A percentile compares a stretch with the other conserved stretches of the same genome.
Evolutionary conservation across 257 asterid species (phyloP).

Genomic region (Solanum medicagineum): DNA sequence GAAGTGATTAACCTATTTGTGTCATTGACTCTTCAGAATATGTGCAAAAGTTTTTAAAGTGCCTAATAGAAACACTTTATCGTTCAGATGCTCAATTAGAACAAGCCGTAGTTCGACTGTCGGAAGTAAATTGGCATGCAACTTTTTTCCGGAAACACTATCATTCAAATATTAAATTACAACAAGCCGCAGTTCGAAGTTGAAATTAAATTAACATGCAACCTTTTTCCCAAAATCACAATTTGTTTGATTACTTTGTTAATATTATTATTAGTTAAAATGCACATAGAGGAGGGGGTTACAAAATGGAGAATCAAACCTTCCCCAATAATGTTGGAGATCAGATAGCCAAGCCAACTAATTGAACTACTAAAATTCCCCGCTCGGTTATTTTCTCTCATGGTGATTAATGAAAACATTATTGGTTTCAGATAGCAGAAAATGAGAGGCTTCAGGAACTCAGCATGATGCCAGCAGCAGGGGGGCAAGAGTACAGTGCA

Average conservation of each 20-base stretch:
- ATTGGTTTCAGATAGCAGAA: slow-evolving; percentile 50
- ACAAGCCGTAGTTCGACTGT: background rate
- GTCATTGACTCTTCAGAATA: background rate
- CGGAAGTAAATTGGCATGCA: background rate
- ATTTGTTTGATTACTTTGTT: too few relatives aligned
- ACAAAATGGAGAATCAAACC: background rate
- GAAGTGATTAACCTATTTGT: background rate
- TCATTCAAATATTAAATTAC: background rate
- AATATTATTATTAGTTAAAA: too few relatives aligned
- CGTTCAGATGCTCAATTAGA: background rate
- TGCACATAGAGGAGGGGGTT: background rate
- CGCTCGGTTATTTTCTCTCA: background rate
- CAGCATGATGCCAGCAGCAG: slow-evolving; percentile 60
- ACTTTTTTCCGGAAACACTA: background rate
- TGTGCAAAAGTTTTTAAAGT: background rate
- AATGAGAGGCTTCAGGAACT: slow-evolving; percentile 70
- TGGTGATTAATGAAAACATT: background rate
- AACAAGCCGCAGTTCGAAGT: background rate
- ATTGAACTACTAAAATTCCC: background rate
- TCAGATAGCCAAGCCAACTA: background rate
- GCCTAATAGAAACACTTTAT: background rate
- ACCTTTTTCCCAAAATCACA: background rate
- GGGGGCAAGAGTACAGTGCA: slow-evolving; percentile 50
- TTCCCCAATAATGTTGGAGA: background rate
- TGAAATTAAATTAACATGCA: background rate